Evolutionary conservation across 2,329 filamentous ascomycete species (phyloP).

Genomic region (Chaetoscypha palmicola): DNA sequence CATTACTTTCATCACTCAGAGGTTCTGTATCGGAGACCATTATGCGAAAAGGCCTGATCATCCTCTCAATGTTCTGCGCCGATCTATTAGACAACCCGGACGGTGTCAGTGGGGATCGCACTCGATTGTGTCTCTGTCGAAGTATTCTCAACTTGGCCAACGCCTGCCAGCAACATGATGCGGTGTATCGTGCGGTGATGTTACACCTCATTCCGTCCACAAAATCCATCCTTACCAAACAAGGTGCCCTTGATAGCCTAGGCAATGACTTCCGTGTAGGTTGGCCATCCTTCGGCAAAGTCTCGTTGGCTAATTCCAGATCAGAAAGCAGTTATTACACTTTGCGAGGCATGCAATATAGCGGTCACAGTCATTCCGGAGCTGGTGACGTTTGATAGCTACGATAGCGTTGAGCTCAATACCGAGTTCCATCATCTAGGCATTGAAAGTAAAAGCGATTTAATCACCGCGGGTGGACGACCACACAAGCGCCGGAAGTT

Average conservation of each 20-base stretch:
- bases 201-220: constrained; percentile 23
- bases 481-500: constrained; percentile 29
- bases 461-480: constrained; percentile 9
- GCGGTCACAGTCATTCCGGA: background rate
- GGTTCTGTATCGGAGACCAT: constrained; percentile 17
- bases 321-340: constrained; percentile 17
- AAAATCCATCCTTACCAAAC: constrained; percentile 8
- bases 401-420: constrained; percentile 22
- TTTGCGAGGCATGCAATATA: constrained; percentile 19
- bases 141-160: constrained; percentile 22
- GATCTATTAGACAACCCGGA: constrained; percentile 19
- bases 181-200: constrained; percentile 17
- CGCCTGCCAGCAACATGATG: constrained; percentile 20
- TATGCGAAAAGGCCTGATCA: constrained; percentile 27
- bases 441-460: constrained; percentile 6
- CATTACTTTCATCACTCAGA: constrained; percentile 20
- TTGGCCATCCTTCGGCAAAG: background rate
- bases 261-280: constrained; percentile 27
- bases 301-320: constrained; percentile 8
- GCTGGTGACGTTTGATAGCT: constrained; percentile 6
- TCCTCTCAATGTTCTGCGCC: constrained; percentile 24
- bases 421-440: constrained; percentile 21
- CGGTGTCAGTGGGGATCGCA: constrained; percentile 14
- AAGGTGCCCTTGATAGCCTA: constrained; percentile 4
- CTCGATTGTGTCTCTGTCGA: constrained; percentile 16